phyloP scores from a whole-genome alignment of 306 rosid genomes.

The Cicer cuneatum region DNA sequence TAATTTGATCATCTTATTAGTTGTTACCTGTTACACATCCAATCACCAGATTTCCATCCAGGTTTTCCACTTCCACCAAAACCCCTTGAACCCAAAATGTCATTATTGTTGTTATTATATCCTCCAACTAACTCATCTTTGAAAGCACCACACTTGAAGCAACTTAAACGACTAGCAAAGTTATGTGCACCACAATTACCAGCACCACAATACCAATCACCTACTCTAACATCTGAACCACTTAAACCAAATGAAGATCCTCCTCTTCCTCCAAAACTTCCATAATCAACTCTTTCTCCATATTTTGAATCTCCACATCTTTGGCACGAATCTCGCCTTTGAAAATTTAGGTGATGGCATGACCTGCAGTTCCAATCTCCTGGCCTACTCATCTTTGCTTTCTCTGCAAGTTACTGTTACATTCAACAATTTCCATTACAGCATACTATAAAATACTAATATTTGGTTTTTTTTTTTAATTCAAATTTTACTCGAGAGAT shows the following conservation, averaged over 20 bases:
- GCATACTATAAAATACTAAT: too few species aligned
- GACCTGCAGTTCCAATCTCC: slow-evolving; percentile 99
- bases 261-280: slow-evolving; percentile 62
- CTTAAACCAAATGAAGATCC: slow-evolving; percentile 73
- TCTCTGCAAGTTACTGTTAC: slow-evolving; percentile 42
- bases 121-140: slow-evolving; percentile 71
- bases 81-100: slow-evolving; percentile 61
- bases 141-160: slow-evolving; percentile 97
- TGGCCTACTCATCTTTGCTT: slow-evolving; percentile 77
- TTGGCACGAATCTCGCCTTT: slow-evolving; percentile 95
- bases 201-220: slow-evolving; percentile 90
- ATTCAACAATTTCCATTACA: slow-evolving; percentile 31
- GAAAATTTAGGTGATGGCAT: slow-evolving; percentile 95
- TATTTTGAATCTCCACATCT: slow-evolving; percentile 84
- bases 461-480: too few species aligned
- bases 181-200: slow-evolving; percentile 87
- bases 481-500: too few species aligned
- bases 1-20: not conserved
- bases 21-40: slow-evolving; percentile 97
- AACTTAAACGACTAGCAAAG: slow-evolving; percentile 92
- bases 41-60: slow-evolving; percentile 97
- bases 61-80: slow-evolving; percentile 59
- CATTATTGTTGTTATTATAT: slow-evolving; percentile 42
- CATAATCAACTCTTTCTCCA: slow-evolving; percentile 60
- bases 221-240: slow-evolving; percentile 89